These are phyloP conservation scores for Oryza punctata DNA, from an alignment of 176 grass and related monocot genomes.

Conservation along the genomic window DNA sequence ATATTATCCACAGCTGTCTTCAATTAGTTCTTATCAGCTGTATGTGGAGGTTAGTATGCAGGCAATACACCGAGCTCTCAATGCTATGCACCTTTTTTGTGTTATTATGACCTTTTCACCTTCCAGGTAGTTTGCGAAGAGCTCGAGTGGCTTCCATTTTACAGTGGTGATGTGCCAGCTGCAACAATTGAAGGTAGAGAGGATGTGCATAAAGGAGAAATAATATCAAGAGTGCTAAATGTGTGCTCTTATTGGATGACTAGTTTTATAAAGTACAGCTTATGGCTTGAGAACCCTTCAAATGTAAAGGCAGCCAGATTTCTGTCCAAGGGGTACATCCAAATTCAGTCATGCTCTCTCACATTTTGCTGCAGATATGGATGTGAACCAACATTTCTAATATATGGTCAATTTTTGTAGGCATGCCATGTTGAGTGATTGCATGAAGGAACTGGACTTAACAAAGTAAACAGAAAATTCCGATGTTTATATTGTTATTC, in stretches of 20 bases:
- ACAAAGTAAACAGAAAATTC: slow-evolving; percentile 59
- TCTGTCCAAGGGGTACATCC: slow-evolving; percentile 80
- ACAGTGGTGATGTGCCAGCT: slow-evolving; percentile 54
- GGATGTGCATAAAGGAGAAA: slow-evolving; percentile 61
- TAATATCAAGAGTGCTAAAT: slow-evolving; percentile 68
- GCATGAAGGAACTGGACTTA: slow-evolving; percentile 72
- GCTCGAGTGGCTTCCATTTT: slow-evolving; percentile 97
- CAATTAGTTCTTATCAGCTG: slow-evolving; percentile 96
- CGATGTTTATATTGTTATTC: slow-evolving; percentile 13
- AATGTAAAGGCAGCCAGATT: slow-evolving; percentile 89
- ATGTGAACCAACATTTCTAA: slow-evolving; percentile 27
- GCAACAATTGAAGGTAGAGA: slow-evolving; percentile 53
- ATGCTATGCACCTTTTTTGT: slow-evolving; percentile 26
- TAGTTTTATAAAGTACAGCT: slow-evolving; percentile 91
- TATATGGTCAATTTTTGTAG: slow-evolving; percentile 56
- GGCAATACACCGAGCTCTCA: slow-evolving; percentile 30
- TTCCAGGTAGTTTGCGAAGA: slow-evolving; percentile 95
- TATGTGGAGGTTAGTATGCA: slow-evolving; percentile 90
- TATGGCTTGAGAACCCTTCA: slow-evolving; percentile 93
- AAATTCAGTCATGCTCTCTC: slow-evolving; percentile 34
- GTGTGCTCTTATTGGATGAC: slow-evolving; percentile 92
- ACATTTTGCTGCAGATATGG: slow-evolving; percentile 32
- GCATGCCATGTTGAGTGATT: slow-evolving; percentile 81
- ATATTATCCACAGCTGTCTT: slow-evolving; percentile 99
- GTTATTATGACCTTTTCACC: slow-evolving; percentile 33